Conservation (phyloP, 2,329 filamentous ascomycete genomes). For the Claviceps sp. region DNA sequence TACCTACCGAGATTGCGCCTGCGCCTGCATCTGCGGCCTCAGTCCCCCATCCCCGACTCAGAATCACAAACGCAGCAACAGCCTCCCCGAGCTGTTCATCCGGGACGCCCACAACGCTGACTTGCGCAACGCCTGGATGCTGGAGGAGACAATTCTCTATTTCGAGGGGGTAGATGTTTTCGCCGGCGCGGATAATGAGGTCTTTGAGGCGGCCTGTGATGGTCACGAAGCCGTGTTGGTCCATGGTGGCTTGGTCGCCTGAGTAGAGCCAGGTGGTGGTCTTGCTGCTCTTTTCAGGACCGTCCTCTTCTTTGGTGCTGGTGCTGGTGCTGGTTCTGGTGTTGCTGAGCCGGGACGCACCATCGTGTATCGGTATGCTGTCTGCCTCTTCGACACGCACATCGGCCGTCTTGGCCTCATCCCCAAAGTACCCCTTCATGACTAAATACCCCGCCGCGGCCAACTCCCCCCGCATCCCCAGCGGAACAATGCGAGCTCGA, state of each 20-base stretch:
- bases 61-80: slow-evolving; percentile 71
- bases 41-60: slow-evolving; percentile 18
- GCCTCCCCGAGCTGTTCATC: slow-evolving; percentile 76
- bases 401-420: slow-evolving; percentile 53
- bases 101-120: slow-evolving; percentile 70
- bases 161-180: slow-evolving; percentile 92
- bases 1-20: too few species aligned
- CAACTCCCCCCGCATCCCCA: slow-evolving; percentile 64
- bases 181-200: slow-evolving; percentile 84
- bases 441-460: slow-evolving; percentile 74
- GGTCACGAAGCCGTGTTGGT: slow-evolving; percentile 65
- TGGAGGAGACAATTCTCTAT: slow-evolving; percentile 78
- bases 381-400: slow-evolving; percentile 41
- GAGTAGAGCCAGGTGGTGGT: slow-evolving; percentile 71
- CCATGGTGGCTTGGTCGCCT: slow-evolving; percentile 83
- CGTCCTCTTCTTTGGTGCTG: too few species aligned
- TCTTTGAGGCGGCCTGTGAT: slow-evolving; percentile 94
- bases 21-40: slow-evolving; percentile 5
- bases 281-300: too few species aligned
- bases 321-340: too few species aligned
- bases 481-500: slow-evolving; percentile 46
- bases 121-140: slow-evolving; percentile 58
- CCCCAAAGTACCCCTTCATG: slow-evolving; percentile 86
- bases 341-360: too few species aligned
- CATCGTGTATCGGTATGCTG: too few species aligned